Conservation (phyloP, 306 rosid species). For the Fragaria iinumae region DNA sequence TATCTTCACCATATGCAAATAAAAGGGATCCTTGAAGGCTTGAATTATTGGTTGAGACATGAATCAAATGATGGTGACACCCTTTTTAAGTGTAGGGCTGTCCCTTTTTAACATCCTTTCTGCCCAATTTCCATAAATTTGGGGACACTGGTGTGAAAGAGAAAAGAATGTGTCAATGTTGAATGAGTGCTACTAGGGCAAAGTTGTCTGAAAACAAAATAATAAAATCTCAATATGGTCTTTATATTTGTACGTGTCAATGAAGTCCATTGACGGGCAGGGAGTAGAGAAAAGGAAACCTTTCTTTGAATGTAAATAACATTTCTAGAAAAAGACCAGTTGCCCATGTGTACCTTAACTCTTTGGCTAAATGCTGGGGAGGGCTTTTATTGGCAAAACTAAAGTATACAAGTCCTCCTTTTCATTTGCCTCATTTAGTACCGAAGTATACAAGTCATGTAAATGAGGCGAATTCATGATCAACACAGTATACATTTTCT, state of each 20-base stretch:
- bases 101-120: not conserved
- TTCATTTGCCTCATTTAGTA: too few species aligned
- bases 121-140: not conserved
- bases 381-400: not conserved
- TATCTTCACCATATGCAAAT: not conserved
- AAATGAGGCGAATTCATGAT: too few species aligned
- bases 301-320: not conserved
- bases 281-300: not conserved
- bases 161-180: conserved; percentile 13
- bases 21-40: not conserved
- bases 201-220: not conserved
- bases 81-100: not conserved
- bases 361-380: not conserved
- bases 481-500: too few species aligned
- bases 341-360: not conserved
- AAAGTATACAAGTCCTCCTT: too few species aligned
- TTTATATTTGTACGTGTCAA: not conserved
- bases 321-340: conserved; percentile 5
- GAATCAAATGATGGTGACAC: conserved; percentile 9
- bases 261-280: not conserved
- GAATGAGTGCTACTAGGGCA: not conserved
- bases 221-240: not conserved
- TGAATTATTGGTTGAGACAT: not conserved
- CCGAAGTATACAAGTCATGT: too few species aligned
- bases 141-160: not conserved